Conservation (phyloP, 331 rosid genomes). For the Saraca asoca region DNA sequence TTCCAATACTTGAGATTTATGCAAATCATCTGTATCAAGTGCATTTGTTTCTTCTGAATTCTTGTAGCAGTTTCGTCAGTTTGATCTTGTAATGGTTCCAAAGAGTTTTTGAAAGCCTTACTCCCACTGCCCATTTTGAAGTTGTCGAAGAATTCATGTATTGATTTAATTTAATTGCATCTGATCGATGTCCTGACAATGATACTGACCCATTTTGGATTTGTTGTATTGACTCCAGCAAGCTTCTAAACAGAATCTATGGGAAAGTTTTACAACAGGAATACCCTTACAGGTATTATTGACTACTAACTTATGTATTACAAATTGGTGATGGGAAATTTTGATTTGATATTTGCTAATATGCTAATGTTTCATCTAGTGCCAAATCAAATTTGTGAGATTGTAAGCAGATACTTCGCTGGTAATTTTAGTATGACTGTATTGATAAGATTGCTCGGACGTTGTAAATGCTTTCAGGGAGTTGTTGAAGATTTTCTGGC, state of each 20-base stretch:
- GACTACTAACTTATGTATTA: neutral
- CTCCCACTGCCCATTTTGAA: neutral
- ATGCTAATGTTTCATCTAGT: neutral
- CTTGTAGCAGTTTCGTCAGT: neutral
- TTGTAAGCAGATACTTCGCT: neutral
- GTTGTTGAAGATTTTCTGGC: neutral
- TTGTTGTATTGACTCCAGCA: constrained; percentile 43
- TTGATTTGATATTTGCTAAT: neutral
- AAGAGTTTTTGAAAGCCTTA: neutral
- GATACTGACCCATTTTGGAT: constrained; percentile 11
- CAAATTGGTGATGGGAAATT: neutral
- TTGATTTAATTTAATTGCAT: neutral
- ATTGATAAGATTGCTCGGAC: neutral
- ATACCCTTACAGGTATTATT: constrained; percentile 46
- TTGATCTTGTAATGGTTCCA: neutral
- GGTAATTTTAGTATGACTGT: neutral
- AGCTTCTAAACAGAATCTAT: constrained; percentile 29
- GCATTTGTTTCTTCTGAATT: neutral
- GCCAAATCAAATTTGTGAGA: neutral
- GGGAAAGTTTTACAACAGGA: constrained; percentile 45
- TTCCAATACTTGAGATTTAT: neutral
- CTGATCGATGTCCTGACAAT: neutral
- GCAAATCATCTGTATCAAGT: neutral
- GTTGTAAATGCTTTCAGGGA: neutral
- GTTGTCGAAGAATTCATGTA: neutral